Base-by-base conservation (phyloP, 345 rosid species). In the Fremontodendron californicum region DNA sequence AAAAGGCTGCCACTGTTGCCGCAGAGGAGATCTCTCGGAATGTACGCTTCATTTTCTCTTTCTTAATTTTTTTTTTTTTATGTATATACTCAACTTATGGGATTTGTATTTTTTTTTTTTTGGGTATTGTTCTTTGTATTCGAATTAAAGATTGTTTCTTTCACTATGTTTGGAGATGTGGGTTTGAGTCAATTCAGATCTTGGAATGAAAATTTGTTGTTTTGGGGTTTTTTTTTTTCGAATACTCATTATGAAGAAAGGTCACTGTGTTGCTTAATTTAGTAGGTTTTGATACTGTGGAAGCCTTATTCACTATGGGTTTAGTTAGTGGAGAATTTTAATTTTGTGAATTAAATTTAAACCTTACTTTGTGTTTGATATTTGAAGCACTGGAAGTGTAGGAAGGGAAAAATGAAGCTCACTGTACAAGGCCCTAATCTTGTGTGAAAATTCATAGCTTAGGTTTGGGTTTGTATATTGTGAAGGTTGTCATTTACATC, bases 21-120 rank as follows among this genome's bases (percentile, higher is more conserved):
- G 85, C 96, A 0, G 94, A 91, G 81, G 99, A 93, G 87, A 89
- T 96, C 73, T 86, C 97, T 75, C 99, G 97, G 82, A 92, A 89
- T 87, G 99, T 93, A 85, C 45, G 78, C 49, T 58, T 75, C 70
- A 13, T 63, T 35, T 29, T 71, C 6, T 42, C 25, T 33, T 16
- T 10, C 16, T 71, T 43, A 13, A 0, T 69, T 25, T 6, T 23
- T 25, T 25, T 6, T 23, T 25, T 0, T 25, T n/a, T 65, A 39
- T 27, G 52, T 18, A 35, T 57, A 35, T 25, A 2, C 18, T 43
- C 73, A 29, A 6, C 37, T 33, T 35, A 31, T n/a, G 5, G 33
- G 63, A 23, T 25, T 23, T 43, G 0, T n/a, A n/a, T n/a, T n/a
- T 54, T 54, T 23, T 55, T n/a, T 21, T 73, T 9, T 16, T 18